Evolutionary conservation across 1,284 basidiomycete genomes (phyloP).

Genomic region (Megacollybia platyphylla): DNA sequence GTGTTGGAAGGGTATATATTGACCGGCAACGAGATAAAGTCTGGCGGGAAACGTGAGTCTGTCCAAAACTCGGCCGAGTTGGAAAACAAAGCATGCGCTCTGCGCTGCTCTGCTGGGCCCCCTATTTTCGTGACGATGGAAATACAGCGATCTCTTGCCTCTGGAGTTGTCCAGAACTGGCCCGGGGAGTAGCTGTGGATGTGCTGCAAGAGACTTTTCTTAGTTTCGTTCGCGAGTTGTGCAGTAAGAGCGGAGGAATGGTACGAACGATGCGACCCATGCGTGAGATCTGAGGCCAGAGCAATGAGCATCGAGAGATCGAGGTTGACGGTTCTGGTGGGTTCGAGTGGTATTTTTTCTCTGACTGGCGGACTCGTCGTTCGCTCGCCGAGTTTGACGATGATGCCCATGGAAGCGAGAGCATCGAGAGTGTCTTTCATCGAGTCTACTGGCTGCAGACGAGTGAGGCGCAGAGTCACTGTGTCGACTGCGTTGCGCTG

Average conservation of each 20-base stretch:
- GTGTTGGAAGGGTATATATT: constrained; percentile 23
- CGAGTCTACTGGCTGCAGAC: constrained; percentile 37
- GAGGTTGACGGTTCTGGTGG: constrained; percentile 55
- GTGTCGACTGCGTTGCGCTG: constrained; percentile 22
- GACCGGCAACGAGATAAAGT: constrained; percentile 46
- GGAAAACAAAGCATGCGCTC: constrained; percentile 43
- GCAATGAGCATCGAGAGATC: constrained; percentile 77
- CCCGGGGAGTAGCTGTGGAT: constrained; percentile 25
- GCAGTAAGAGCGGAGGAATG: constrained; percentile 52
- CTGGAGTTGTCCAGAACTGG: constrained; percentile 69
- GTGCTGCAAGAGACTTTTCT: constrained; percentile 49
- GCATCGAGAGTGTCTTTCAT: constrained; percentile 40
- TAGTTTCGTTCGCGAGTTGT: constrained; percentile 66
- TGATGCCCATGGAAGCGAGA: constrained; percentile 50
- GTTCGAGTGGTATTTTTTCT: constrained; percentile 13
- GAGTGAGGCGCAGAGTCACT: constrained; percentile 50
- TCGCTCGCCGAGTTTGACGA: constrained; percentile 57
- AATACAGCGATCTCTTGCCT: constrained; percentile 57
- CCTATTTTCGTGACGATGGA: constrained; percentile 66
- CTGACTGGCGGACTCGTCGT: constrained; percentile 13
- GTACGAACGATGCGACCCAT: constrained; percentile 40
- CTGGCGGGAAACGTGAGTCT: constrained; percentile 41
- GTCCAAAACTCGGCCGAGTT: constrained; percentile 35
- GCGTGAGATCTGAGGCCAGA: constrained; percentile 71
- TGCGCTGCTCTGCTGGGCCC: constrained; percentile 44